Evolutionary conservation across 2,329 filamentous ascomycete genomes (phyloP).

Genomic region (Paramyrothecium roridum): DNA sequence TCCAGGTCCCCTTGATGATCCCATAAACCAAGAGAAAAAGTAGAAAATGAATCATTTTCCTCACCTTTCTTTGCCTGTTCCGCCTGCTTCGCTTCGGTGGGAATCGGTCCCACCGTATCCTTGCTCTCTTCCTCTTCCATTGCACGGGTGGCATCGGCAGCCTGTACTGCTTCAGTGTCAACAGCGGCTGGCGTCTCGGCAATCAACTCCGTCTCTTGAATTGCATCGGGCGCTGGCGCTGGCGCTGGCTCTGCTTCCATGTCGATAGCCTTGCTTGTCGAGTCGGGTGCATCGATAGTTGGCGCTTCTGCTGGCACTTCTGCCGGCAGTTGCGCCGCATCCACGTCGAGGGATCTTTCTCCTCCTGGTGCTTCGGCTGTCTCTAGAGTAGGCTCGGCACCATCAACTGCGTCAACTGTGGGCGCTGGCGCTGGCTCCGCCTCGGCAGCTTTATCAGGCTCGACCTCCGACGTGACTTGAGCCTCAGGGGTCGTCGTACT

Average conservation of each 20-base stretch:
- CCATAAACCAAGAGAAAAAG: slow-evolving; percentile 34
- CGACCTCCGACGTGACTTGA: slow-evolving; percentile 4
- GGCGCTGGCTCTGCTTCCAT: background rate
- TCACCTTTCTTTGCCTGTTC: slow-evolving; percentile 39
- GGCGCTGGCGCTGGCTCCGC: slow-evolving; percentile 5
- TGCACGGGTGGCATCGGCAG: slow-evolving; percentile 3
- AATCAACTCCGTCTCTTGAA: slow-evolving; percentile 3
- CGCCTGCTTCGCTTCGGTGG: slow-evolving; percentile 27
- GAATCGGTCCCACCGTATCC: slow-evolving; percentile 35
- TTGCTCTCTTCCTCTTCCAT: slow-evolving; percentile 33
- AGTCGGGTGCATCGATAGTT: background rate
- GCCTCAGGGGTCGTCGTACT: slow-evolving; percentile 11
- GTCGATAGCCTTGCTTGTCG: no score
- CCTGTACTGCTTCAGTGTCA: slow-evolving; percentile 1
- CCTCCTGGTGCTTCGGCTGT: no score
- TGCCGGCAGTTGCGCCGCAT: no score
- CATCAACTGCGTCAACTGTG: background rate
- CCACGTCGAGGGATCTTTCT: no score
- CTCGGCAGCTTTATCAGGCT: slow-evolving; percentile 13
- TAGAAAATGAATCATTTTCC: slow-evolving; percentile 32
- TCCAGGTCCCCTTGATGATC: slow-evolving; percentile 23
- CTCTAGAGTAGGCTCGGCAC: no score
- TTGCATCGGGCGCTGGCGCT: background rate
- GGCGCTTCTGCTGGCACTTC: background rate
- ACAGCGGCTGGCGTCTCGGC: slow-evolving; percentile 2